Base-by-base conservation (phyloP, 2,329 filamentous ascomycete genomes). In the Paecilomyces variotii region DNA sequence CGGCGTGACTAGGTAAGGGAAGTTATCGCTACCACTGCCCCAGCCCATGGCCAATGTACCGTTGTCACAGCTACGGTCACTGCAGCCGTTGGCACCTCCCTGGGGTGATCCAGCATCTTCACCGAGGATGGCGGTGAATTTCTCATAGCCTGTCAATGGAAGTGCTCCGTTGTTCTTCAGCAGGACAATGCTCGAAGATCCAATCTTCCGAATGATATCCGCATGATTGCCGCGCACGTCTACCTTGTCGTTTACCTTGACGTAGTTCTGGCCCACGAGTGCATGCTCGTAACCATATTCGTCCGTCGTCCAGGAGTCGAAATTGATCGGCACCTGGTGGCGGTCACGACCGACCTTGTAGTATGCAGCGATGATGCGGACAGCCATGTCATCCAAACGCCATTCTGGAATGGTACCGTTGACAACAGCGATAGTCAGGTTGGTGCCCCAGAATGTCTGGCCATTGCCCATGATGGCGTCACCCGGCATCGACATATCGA, bases 381-480 rank as follows among this genome's bases (percentile, higher is more conserved):
- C 88, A 4, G 85, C 90, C 87, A 96, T 96, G 70, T 97, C 94
- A 65, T 97, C 92, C 9, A 97, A 72, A 55, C 93, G 85, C 83
- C 89, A 96, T 65, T 89, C 85, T 0, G 93, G 90, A 32, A 97
- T 78, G 0, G 91, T 96, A 35, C 92, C 92, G 69, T 97, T 97
- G 65, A 96, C 75, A 4, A 97, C 86, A 1, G 90, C 90, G 54
- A 96, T 78, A 1, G 93, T 97, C 65, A 97, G 74, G 74, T 97
- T 97, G 28, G 86, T 78, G 9, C 93, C 93, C 88, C 89, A 96
- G 79, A 81, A 95, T 19, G 87, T 87, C 55, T 76, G 73, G 5
- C 89, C 89, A 3, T 82, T 84, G 72, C 88, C 84, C 76, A 97
- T 96, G 24, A 76, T 63, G 1, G 88, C 88, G 70, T 97, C 93